Conservation (phyloP, 169 alveolate species). For the Miamiensis avidus region DNA sequence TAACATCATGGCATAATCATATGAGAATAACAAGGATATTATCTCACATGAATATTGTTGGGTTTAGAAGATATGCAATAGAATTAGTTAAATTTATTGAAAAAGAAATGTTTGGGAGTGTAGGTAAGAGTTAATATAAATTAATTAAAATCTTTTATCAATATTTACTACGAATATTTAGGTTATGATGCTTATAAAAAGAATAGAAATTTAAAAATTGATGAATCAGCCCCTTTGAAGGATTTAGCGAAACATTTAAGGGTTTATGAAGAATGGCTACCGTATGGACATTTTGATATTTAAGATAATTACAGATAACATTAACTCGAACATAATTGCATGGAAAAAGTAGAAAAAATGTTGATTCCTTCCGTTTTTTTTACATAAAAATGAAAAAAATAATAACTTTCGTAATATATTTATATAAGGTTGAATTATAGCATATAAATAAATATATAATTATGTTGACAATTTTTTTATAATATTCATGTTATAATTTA, state of each 20-base stretch:
- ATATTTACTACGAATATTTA: neutral
- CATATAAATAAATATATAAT: no score
- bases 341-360: no score
- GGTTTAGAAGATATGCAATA: conserved; percentile 26
- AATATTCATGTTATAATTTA: no score
- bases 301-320: no score
- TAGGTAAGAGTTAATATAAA: neutral
- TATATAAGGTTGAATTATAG: no score
- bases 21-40: conserved; percentile 16
- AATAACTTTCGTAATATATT: no score
- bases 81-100: conserved; percentile 14
- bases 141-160: neutral
- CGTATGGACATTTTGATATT: no score
- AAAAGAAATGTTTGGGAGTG: conserved; percentile 7
- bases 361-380: no score
- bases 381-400: no score
- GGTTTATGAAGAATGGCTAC: neutral
- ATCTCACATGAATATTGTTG: conserved; percentile 15
- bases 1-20: conserved; percentile 16
- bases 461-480: no score
- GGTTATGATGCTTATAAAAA: no score
- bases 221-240: neutral
- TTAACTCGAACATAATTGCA: no score
- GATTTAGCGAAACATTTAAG: neutral
- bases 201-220: neutral